Evolutionary conservation across 1,284 basidiomycete genomes (phyloP).

Genomic region (Ceratobasidium sp.): DNA sequence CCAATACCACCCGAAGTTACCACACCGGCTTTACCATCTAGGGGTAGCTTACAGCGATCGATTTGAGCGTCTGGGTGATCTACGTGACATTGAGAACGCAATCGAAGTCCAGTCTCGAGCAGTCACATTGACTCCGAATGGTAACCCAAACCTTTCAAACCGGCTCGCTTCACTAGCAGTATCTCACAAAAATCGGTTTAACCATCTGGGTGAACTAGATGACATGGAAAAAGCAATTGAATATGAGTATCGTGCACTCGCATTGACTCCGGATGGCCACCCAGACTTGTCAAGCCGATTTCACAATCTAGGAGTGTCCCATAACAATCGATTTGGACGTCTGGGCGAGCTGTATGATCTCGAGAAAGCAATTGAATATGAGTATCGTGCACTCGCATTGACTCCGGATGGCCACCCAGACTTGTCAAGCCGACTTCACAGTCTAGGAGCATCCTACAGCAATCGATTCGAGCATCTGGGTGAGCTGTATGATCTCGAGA

Average conservation of each 20-base stretch:
- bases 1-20: too few relatives aligned
- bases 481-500: neutral
- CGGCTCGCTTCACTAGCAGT: neutral
- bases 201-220: neutral
- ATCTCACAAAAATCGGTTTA: neutral
- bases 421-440: neutral
- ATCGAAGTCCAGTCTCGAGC: neutral
- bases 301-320: neutral
- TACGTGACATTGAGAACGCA: neutral
- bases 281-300: neutral
- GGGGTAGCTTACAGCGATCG: neutral
- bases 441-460: neutral
- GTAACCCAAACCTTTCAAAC: neutral
- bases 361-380: neutral
- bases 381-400: neutral
- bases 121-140: neutral
- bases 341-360: neutral
- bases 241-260: neutral
- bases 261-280: neutral
- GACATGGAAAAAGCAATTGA: slow-evolving; percentile 1
- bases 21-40: too few relatives aligned
- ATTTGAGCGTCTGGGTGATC: neutral
- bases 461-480: neutral
- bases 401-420: neutral
- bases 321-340: neutral